These are phyloP conservation scores for Arthrobotrys musiformis DNA, from an alignment of 2,329 filamentous ascomycete genomes.

Conservation along the genomic window DNA sequence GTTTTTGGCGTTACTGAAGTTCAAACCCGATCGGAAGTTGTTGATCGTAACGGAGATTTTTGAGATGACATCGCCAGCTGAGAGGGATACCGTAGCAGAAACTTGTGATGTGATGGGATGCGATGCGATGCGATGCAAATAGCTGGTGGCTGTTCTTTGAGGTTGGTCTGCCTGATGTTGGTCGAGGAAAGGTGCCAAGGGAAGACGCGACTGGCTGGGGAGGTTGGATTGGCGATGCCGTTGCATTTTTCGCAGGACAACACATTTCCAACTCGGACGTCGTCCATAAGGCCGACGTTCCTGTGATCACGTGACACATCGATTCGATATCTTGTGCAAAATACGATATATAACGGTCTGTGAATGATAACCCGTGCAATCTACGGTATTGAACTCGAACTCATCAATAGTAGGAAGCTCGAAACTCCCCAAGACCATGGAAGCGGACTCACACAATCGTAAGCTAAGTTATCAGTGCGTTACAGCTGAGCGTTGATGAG, in stretches of 20 bases:
- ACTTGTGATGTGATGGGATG: background rate
- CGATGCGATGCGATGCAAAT: background rate
- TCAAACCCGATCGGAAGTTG: background rate
- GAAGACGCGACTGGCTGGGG: conserved; percentile 17
- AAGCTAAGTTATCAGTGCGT: background rate
- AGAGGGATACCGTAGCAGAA: background rate
- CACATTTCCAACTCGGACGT: no score
- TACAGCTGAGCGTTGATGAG: no score
- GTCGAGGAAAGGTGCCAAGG: background rate
- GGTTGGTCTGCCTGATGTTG: background rate
- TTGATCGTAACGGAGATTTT: background rate
- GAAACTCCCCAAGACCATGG: no score
- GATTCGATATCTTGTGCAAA: no score
- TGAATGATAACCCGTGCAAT: no score
- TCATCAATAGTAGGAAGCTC: no score
- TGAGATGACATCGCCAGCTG: background rate
- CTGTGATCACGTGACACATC: no score
- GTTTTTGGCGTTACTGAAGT: background rate
- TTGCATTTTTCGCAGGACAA: conserved; percentile 19
- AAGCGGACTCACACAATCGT: no score
- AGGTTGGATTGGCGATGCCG: background rate
- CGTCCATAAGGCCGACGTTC: no score
- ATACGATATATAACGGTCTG: no score
- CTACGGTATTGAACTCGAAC: no score
- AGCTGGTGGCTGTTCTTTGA: background rate